Conservation (phyloP, 371 early-diverging fungal species). For the Blakeslea trispora region DNA sequence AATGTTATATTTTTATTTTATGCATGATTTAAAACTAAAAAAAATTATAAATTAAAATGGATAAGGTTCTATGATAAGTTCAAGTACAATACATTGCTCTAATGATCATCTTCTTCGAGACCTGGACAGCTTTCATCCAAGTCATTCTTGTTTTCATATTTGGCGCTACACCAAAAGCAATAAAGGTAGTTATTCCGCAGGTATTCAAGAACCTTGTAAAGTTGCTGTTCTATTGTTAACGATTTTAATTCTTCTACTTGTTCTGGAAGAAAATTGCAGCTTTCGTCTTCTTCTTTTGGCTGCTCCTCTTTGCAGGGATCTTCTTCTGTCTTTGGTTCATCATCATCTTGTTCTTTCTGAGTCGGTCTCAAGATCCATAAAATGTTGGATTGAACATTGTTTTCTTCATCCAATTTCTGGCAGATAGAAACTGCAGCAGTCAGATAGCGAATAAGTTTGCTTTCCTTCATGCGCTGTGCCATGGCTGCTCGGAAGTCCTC, state of each 20-base stretch:
- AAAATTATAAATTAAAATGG: too few relatives aligned
- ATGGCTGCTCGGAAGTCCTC: conserved; percentile 37
- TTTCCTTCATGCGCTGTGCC: conserved; percentile 38
- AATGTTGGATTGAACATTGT: conserved; percentile 24
- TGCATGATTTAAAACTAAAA: too few relatives aligned
- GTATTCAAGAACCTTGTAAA: conserved; percentile 46
- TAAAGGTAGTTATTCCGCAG: conserved; percentile 56
- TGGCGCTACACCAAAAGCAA: conserved; percentile 70
- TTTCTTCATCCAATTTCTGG: conserved; percentile 46
- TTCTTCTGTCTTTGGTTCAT: conserved; percentile 14
- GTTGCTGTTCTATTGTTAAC: conserved; percentile 37
- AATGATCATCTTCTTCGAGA: conserved; percentile 59
- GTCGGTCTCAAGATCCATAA: conserved; percentile 32
- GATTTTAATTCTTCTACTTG: conserved; percentile 29
- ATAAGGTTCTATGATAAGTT: too few relatives aligned
- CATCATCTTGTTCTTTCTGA: conserved; percentile 4
- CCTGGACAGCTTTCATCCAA: conserved; percentile 63
- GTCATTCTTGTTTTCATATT: conserved; percentile 53
- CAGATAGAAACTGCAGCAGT: conserved; percentile 43
- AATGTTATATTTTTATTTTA: too few relatives aligned
- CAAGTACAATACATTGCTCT: too few relatives aligned
- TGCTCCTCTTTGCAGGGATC: conserved; percentile 7
- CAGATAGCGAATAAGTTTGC: conserved; percentile 23
- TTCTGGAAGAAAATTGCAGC: conserved; percentile 27
- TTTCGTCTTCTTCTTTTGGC: conserved; percentile 14